Base-by-base conservation (phyloP, 805 yeast genomes). In the Isabelozyma rhagii region DNA sequence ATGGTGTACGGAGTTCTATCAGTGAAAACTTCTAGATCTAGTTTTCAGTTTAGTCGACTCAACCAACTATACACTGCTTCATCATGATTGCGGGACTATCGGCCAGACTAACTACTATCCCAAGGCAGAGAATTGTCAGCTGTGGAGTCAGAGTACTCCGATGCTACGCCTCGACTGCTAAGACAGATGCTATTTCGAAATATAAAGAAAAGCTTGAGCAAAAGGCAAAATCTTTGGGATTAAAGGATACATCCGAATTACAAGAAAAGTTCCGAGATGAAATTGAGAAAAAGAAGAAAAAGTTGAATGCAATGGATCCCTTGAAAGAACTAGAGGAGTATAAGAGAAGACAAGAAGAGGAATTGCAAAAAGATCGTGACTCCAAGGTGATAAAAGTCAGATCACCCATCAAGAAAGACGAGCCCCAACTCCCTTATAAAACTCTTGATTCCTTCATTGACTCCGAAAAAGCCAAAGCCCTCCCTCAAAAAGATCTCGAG, bases 361-460 rank as follows among this genome's bases (percentile, higher is more conserved):
- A 64, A 49, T 47, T 58, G 50, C 55, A 55, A 34, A 55, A 57
- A 41, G 61, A 63, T 15, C 51, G 53, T 39, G 56, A 62, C 39
- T 58, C 58, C 46, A 61, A 57, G 44, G 62, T 67, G 1, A 61
- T 63, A 44, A 71, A 71, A 46, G 64, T 66, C 14, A 54, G 78
- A 43, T 60, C 65, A 3, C 71, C 78, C 5, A 61, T 72, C 15
- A 65, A 63, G 25, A 60, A 69, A 41, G 61, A 65, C 64, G 47
- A 72, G 52, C 64, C 78, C 25, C 47, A 59, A 42, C 51, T 61
- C 9, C 90, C 93, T 4, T 88, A 78, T 68, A 90, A 90, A 67
- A 83, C 89, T 0, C 72, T 94, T 47, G 74, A 78, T 43, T 82
- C 92, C 0, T 93, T 74, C 64, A 66, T 94, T 40, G 91, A 89